phyloP scores from a whole-genome alignment of 176 grass and related monocot species.

The Carex littledalei region DNA sequence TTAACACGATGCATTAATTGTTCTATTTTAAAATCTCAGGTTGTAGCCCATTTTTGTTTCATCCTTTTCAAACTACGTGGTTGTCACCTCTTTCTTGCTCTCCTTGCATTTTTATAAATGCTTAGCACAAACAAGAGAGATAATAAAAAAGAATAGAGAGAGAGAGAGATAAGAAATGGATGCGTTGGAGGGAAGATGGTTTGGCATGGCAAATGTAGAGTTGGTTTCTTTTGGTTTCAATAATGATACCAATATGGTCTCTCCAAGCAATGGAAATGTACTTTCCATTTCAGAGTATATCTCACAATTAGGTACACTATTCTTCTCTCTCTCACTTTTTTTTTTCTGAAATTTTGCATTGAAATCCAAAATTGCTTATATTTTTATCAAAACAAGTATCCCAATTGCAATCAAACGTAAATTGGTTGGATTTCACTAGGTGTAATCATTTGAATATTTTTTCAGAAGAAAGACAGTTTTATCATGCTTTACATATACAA shows the following conservation, averaged over 20 bases:
- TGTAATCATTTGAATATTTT: neutral
- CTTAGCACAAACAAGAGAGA: neutral
- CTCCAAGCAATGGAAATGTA: neutral
- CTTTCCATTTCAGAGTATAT: constrained; percentile 15
- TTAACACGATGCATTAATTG: neutral
- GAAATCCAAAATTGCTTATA: neutral
- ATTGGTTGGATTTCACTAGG: neutral
- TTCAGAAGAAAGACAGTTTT: neutral
- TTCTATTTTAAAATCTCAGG: neutral
- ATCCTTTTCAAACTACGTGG: neutral
- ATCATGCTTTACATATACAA: neutral
- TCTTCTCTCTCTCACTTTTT: neutral
- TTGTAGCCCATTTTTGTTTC: neutral
- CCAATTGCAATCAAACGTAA: neutral
- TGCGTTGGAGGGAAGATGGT: neutral
- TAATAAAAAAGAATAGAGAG: neutral
- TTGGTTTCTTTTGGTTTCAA: neutral
- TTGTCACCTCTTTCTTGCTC: neutral
- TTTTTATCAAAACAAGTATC: neutral
- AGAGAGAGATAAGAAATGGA: neutral
- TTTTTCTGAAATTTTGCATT: neutral
- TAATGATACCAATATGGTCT: neutral
- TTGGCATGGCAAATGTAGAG: neutral
- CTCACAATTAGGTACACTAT: constrained; percentile 14
- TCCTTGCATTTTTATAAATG: neutral